Percentiles rank a stretch among this genome's conserved stretches.
Evolutionary conservation across 257 asterid species (phyloP).

Genomic region (Solanum clarkiae): DNA sequence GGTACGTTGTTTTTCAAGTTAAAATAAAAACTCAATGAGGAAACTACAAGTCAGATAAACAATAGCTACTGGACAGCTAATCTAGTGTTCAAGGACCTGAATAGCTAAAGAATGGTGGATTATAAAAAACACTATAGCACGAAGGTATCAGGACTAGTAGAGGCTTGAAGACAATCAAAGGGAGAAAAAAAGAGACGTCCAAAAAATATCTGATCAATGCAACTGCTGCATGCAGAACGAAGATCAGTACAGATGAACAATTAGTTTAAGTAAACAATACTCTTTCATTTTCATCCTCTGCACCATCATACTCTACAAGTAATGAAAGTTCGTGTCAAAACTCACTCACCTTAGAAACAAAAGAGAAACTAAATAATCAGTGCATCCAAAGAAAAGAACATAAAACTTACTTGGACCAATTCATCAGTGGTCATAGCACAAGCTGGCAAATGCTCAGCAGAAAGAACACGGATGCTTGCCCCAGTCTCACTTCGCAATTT

Average conservation of each 20-base stretch:
- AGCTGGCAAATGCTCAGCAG: constrained; percentile 53
- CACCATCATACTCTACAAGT: background rate
- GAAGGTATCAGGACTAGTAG: background rate
- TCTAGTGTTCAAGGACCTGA: background rate
- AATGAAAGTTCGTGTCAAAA: background rate
- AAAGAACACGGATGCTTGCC: constrained; percentile 68
- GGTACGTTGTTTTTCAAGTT: background rate
- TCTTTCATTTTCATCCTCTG: background rate
- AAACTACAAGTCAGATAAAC: background rate
- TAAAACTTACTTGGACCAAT: constrained; percentile 54
- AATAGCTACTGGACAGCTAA: background rate
- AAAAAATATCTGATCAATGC: background rate
- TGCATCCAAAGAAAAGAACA: background rate
- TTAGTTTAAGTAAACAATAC: background rate
- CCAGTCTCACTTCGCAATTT: constrained; percentile 68
- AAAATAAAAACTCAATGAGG: background rate
- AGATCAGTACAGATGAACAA: background rate
- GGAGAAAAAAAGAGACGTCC: background rate
- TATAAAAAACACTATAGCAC: background rate
- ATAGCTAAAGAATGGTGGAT: background rate
- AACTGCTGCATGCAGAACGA: background rate
- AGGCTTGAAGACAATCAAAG: background rate
- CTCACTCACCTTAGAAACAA: background rate
- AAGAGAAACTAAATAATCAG: background rate
- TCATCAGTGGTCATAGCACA: constrained; percentile 57